phyloP scores from a whole-genome alignment of 495 filamentous ascomycete species.

The Letharia columbiana region DNA sequence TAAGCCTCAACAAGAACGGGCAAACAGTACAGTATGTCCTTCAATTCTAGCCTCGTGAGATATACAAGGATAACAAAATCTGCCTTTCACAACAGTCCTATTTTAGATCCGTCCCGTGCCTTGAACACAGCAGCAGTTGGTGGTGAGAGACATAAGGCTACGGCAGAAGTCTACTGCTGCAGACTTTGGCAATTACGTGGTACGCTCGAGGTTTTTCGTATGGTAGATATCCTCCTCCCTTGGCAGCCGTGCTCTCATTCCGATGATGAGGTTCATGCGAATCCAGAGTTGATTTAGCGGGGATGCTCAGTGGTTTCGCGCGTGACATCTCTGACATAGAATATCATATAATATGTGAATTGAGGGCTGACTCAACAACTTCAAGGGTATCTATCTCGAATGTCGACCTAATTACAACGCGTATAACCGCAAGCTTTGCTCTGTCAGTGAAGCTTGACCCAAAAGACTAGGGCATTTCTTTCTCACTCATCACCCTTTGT shows the following conservation, averaged over 20 bases:
- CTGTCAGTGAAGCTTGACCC: not conserved
- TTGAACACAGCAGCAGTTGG: not conserved
- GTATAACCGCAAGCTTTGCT: not conserved
- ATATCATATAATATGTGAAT: not conserved
- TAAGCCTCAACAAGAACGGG: not conserved
- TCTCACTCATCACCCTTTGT: slow-evolving; percentile 8
- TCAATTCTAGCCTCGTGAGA: slow-evolving; percentile 7
- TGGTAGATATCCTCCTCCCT: not conserved
- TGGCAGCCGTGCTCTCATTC: not conserved
- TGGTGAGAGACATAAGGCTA: not conserved
- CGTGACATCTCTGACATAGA: not conserved
- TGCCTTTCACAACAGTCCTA: not conserved
- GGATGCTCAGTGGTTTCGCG: not conserved
- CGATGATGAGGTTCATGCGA: not conserved
- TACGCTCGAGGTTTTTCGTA: not conserved
- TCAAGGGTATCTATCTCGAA: not conserved
- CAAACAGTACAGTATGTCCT: slow-evolving; percentile 14
- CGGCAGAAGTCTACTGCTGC: not conserved
- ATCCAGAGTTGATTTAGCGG: not conserved
- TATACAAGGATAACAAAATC: slow-evolving; percentile 9
- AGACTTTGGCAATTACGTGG: not conserved
- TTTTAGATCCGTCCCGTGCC: not conserved
- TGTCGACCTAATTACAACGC: not conserved
- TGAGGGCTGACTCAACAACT: not conserved
- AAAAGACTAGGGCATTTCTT: not conserved